Percentiles rank a stretch among this genome's conserved stretches.
Conservation (phyloP, 1,284 basidiomycete genomes). For the Porodaedalea pini region DNA sequence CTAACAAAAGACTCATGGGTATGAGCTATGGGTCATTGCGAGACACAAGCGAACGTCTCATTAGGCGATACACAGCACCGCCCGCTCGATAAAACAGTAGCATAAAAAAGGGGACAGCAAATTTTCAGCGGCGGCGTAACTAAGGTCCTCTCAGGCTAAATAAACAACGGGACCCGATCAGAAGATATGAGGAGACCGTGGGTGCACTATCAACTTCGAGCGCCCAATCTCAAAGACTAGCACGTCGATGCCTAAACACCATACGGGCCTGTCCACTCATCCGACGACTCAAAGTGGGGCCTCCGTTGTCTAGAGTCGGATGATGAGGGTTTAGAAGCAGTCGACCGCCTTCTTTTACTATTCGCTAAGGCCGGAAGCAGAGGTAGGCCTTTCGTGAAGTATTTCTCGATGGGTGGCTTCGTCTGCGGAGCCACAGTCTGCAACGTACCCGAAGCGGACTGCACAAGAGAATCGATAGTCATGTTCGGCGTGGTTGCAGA, state of each 20-base stretch:
- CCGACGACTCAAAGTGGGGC: slow-evolving; percentile 17
- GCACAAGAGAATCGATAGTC: slow-evolving; percentile 59
- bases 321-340: slow-evolving; percentile 16
- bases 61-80: no score
- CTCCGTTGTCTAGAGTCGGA: slow-evolving; percentile 15
- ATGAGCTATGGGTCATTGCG: no score
- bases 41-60: no score
- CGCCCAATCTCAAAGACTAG: not conserved
- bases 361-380: slow-evolving; percentile 24
- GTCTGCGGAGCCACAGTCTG: slow-evolving; percentile 25
- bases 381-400: slow-evolving; percentile 37
- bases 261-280: slow-evolving; percentile 21
- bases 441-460: slow-evolving; percentile 55
- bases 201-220: not conserved
- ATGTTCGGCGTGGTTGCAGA: slow-evolving; percentile 37
- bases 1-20: no score
- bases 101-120: not conserved
- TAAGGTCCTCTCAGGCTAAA: not conserved
- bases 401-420: slow-evolving; percentile 38
- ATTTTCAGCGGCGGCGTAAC: not conserved
- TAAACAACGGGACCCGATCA: not conserved
- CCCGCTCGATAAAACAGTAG: not conserved
- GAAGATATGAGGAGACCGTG: not conserved
- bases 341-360: slow-evolving; percentile 32
- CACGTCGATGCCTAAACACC: slow-evolving; percentile 5